Evolutionary conservation across 306 rosid genomes (phyloP), one percentile per base, ranked within the genome.

Genomic region (Cyclanthera cordifolia): DNA sequence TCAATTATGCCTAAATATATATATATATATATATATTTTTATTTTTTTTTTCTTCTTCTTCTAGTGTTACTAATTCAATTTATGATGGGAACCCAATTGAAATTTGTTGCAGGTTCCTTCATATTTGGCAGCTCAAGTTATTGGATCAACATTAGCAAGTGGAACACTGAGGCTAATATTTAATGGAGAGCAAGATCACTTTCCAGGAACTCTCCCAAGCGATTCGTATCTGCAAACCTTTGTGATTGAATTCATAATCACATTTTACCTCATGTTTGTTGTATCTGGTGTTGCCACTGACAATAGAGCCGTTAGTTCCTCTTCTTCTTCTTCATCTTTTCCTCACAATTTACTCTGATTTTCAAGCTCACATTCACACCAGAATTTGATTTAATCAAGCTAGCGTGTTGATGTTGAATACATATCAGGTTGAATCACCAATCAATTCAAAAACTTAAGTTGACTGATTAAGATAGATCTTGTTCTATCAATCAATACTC

Each of bases 281-380:
- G 77, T 91, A 2, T 89, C 91, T 3, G 96, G 88, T 0, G 88
- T 91, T 15, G 82, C 95, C 24, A 85, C 96, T 0, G 97, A 91
- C 73, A 87, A 74, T 75, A 81, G 92, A 77, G 95, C 90, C 74
- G 97, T 91, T 68, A 70, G 59, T 41, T 65, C 2, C 0, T 46
- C 16, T 46, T 48, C 53, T 49, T n/a, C 11, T 51, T n/a, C 53
- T 49, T n/a, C 53, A 46, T 46, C 50, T 46, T 50, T n/a, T 50
- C 23, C 55, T 50, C 24, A 50, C 21, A 50, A 16, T 50, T 41
- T 41, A 41, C 46, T 41, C 46, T 34, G 6, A 41, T 2, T 41
- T 41, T 12, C 2, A 2, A 41, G 13, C 46, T 9, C 13, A 41
- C 46, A 9, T 10, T 10, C 37, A 9, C 13, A 17, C 3, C 2